Evolutionary conservation across 139 green algal genomes (phyloP).

Genomic region (Coelastrella sp.): DNA sequence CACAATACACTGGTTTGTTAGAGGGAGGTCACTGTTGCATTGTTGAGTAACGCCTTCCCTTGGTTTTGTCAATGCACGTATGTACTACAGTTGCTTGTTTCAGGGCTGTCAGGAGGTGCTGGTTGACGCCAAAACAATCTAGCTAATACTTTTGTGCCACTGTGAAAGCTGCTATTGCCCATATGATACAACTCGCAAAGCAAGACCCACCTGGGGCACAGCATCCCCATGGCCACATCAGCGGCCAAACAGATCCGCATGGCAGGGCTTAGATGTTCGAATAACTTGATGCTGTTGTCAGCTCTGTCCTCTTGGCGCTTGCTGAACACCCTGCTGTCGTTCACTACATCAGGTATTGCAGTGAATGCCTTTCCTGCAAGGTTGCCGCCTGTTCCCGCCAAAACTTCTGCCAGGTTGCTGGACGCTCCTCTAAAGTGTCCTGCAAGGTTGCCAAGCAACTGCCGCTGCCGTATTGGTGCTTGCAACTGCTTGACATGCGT

Average conservation of each 20-base stretch:
- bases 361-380: too few species aligned
- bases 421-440: not conserved
- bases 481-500: not conserved
- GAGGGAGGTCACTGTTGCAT: too few species aligned
- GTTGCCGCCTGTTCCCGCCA: too few species aligned
- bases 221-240: constrained; percentile 24
- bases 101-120: not conserved
- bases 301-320: too few species aligned
- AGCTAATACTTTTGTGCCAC: not conserved
- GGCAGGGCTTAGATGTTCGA: not conserved
- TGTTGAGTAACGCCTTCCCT: too few species aligned
- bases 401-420: too few species aligned
- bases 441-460: not conserved
- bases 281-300: not conserved
- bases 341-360: too few species aligned
- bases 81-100: too few species aligned
- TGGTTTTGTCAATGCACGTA: too few species aligned
- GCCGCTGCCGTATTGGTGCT: not conserved
- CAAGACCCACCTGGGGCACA: constrained; percentile 6
- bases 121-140: not conserved
- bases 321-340: too few species aligned
- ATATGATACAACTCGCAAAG: not conserved
- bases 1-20: not conserved
- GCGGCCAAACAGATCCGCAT: constrained; percentile 13
- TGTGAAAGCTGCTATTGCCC: too few species aligned